Conservation (phyloP, 331 rosid genomes). For the Rosa hybrid region DNA sequence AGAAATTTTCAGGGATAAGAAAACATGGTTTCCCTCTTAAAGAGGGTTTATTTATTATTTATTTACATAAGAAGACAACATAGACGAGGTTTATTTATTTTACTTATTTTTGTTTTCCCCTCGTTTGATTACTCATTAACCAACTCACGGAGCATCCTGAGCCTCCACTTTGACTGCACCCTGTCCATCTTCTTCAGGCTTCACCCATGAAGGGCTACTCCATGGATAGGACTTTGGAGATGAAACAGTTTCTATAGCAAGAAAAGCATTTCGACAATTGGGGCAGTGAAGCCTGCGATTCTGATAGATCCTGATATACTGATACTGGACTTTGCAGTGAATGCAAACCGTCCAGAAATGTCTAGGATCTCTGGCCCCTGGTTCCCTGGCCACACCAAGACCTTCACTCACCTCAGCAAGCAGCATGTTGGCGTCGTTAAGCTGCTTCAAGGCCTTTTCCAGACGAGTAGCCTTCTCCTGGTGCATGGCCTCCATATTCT, state of each 20-base stretch:
- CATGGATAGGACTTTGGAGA: background rate
- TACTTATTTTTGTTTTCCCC: background rate
- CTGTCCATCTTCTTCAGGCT: background rate
- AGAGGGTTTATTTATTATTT: background rate
- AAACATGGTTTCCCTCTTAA: background rate
- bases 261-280: background rate
- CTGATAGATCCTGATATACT: background rate
- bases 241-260: background rate
- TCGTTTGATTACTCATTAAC: background rate
- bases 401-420: background rate
- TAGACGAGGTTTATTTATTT: too few species aligned
- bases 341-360: background rate
- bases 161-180: background rate
- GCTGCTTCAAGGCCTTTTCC: slow-evolving; percentile 4
- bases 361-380: background rate
- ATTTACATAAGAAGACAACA: background rate
- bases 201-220: background rate
- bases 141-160: background rate
- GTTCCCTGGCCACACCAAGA: background rate
- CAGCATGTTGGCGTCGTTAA: background rate
- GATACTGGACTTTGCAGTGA: background rate
- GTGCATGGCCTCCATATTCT: slow-evolving; percentile 8
- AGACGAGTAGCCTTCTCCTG: background rate
- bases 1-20: background rate
- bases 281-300: background rate